A percentile compares a stretch with the other conserved stretches of the same genome.
Evolutionary conservation across 345 rosid genomes (phyloP).

Genomic region (Xanthoceras sorbifolium): DNA sequence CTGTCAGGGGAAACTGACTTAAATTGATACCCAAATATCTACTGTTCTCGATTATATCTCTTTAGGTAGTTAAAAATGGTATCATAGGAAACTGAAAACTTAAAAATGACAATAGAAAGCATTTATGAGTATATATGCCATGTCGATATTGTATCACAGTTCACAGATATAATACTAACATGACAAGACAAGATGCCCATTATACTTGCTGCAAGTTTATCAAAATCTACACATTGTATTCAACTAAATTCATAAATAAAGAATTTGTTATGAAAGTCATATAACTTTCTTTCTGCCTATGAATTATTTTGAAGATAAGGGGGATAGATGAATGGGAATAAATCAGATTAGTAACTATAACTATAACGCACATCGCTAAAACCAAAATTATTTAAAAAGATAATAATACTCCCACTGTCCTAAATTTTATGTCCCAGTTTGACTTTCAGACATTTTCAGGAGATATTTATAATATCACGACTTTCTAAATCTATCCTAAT

Average conservation of each 20-base stretch:
- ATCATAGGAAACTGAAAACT: neutral
- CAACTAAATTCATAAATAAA: too few relatives aligned
- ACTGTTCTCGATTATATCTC: neutral
- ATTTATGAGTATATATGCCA: neutral
- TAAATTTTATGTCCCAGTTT: neutral
- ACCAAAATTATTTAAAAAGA: too few relatives aligned
- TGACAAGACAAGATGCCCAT: too few relatives aligned
- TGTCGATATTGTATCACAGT: neutral
- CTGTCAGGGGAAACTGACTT: neutral
- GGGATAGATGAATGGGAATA: too few relatives aligned
- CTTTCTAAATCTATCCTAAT: neutral
- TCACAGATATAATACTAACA: neutral
- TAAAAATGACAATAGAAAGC: neutral
- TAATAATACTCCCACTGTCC: too few relatives aligned
- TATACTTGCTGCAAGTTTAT: neutral
- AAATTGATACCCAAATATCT: neutral
- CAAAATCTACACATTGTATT: neutral
- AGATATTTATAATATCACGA: neutral
- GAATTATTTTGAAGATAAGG: too few relatives aligned
- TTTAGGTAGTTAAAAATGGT: neutral
- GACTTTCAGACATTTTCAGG: neutral
- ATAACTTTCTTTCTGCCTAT: too few relatives aligned
- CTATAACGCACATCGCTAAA: too few relatives aligned
- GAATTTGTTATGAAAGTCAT: too few relatives aligned
- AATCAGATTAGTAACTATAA: too few relatives aligned